Evolutionary conservation across 768 basidiomycete species (phyloP), one percentile per base, ranked within the genome.

Genomic region (Sporobolomyces pararoseus): DNA sequence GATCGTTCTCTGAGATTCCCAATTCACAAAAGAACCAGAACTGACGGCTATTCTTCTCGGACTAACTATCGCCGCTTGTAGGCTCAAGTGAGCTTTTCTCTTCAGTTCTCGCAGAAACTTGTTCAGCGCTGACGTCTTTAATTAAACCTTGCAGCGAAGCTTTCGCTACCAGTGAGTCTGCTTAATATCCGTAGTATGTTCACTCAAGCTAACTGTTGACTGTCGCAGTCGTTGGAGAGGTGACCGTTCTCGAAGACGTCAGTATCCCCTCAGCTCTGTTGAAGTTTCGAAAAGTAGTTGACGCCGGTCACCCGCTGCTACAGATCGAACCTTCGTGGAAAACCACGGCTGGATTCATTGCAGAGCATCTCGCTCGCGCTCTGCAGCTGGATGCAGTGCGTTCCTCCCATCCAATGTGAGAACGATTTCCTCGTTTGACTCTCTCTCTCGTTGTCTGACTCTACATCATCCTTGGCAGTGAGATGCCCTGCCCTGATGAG

Each of bases 321-420:
- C 61, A 39, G 46, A 58, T 63, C 53, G 58, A 64, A 53, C 67
- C 58, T 16, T 60, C 73, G n/a, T 95, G 91, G 91, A 88, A 87
- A 74, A 85, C 89, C 51, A 65, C 68, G 42, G 69, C 75, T 32
- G 83, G 84, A 58, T 97, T 97, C 81, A 87, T 97, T 70, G 85
- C 85, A 23, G 81, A 82, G 21, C 86, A 91, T 78, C 82, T 95
- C 50, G 84, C 86, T 63, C 80, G 83, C n/a, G 94, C 94, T 19
- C 83, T 97, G 34, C 80, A 81, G 35, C 84, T 95, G 51, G 95
- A 98, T 77, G 84, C 91, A 2, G 89, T 90, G 76, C 81, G 86
- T 10, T 91, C 90, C n/a, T 91, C 90, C 13, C 94, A 98, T 79
- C 89, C 95, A 2, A 89, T 98, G 58, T 47, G 44, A 60, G 58